Evolutionary conservation across 805 yeast genomes (phyloP).

Genomic region (Jamesozyma spencerorum): DNA sequence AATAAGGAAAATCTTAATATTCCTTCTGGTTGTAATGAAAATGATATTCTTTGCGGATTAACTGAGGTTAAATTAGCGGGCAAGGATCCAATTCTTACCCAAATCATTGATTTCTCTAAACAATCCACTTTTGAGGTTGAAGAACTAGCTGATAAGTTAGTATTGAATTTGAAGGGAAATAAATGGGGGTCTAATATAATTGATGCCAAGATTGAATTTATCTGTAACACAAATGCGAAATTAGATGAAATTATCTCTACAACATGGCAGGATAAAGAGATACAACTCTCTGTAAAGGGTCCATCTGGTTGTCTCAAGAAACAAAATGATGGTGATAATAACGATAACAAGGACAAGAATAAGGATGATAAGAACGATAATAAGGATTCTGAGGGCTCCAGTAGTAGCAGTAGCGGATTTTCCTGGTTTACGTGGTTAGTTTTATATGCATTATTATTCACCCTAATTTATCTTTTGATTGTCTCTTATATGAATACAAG

Average conservation of each 20-base stretch:
- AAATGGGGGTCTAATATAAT: slow-evolving; percentile 61
- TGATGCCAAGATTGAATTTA: slow-evolving; percentile 38
- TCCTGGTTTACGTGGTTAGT: slow-evolving; percentile 69
- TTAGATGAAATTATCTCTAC: slow-evolving; percentile 22
- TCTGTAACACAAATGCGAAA: slow-evolving; percentile 37
- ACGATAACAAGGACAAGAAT: slow-evolving; percentile 16
- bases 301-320: slow-evolving; percentile 37
- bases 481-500: slow-evolving; percentile 67
- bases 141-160: slow-evolving; percentile 29
- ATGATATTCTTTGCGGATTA: slow-evolving; percentile 73
- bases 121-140: slow-evolving; percentile 23
- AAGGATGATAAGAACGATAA: slow-evolving; percentile 23
- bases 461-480: slow-evolving; percentile 58
- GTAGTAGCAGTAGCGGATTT: slow-evolving; percentile 23
- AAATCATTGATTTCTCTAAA: slow-evolving; percentile 48
- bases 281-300: slow-evolving; percentile 30
- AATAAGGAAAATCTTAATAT: slow-evolving; percentile 25
- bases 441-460: slow-evolving; percentile 58
- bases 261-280: slow-evolving; percentile 21
- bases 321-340: slow-evolving; percentile 14
- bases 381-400: slow-evolving; percentile 18
- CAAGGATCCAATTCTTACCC: slow-evolving; percentile 40
- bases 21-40: slow-evolving; percentile 49
- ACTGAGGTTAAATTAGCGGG: slow-evolving; percentile 47
- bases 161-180: slow-evolving; percentile 40